Base-by-base conservation (phyloP, 192 early-diverging fungal genomes). In the Coemansia sp. region DNA sequence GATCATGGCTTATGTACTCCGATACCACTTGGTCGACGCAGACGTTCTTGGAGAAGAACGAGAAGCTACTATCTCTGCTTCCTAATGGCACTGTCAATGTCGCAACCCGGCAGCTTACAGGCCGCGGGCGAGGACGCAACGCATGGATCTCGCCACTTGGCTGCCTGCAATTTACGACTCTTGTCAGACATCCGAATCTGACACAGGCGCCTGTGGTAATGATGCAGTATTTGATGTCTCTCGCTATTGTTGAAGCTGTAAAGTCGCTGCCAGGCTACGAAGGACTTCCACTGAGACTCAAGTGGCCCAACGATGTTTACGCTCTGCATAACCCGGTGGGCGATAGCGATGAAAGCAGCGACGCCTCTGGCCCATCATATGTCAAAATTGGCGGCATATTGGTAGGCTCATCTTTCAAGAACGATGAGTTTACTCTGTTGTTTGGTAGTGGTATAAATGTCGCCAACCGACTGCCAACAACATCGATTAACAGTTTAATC, bases 261-360 rank as follows among this genome's bases (percentile, higher is more conserved):
- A 78, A 86, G 30, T 54, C 78, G 0, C 69, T 80, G 58, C 81
- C 82, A 2, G 93, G 91, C 6, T 94, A 92, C 70, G 91, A 90
- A 65, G 71, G 88, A 18, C 63, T 97, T 14, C 92, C 93, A 0
- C 69, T 99, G 58, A 84, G 86, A 30, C 73, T 99, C 50, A 99
- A 99, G 76, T 99, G 97, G 97, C 97, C 97, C 49, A 99, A 99
- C 66, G 97, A 99, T 67, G 84, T 99, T 21, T 99, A 99, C 74
- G 91, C 85, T 0, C 71, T 86, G 65, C 65, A 83, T 48, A 31
- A 64, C 23, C 60, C 68, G 1, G 61, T 52, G 12, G 63, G 58
- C 24, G 75, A 71, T 55, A 69, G 57, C 23, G 72, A 75, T 25
- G 74, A 78, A 26, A 69, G 69, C 48, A 56, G 76, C 22, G 74